Percentiles rank a stretch among this genome's conserved stretches.
phyloP scores from a whole-genome alignment of 768 basidiomycete genomes.

The Auriscalpium microsporum region DNA sequence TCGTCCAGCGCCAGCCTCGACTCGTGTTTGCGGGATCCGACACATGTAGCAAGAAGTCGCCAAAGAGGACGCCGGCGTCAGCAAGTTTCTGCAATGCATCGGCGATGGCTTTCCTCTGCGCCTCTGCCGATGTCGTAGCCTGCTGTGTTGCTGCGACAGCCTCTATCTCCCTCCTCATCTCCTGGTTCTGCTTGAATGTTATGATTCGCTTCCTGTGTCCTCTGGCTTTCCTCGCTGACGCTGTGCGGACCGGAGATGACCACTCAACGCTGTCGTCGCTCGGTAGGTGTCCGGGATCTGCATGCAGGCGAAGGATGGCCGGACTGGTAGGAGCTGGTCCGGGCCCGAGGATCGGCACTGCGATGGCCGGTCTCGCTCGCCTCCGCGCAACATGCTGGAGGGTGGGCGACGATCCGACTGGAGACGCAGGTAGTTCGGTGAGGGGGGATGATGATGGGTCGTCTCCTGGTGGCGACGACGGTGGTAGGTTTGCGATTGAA shows the following conservation, averaged over 20 bases:
- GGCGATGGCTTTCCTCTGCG: not conserved
- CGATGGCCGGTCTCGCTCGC: too few relatives aligned
- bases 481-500: too few relatives aligned
- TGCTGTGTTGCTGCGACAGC: not conserved
- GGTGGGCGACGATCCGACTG: too few relatives aligned
- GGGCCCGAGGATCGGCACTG: too few relatives aligned
- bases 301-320: too few relatives aligned
- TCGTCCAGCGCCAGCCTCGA: constrained; percentile 15
- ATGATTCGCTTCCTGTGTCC: not conserved
- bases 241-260: not conserved
- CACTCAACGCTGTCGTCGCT: not conserved
- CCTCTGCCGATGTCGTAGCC: not conserved
- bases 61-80: not conserved
- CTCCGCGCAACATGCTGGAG: too few relatives aligned
- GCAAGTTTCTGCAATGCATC: not conserved
- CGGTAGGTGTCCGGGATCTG: too few relatives aligned
- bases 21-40: constrained; percentile 19
- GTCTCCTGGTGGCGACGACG: too few relatives aligned
- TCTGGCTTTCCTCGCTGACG: not conserved
- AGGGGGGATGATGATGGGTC: too few relatives aligned
- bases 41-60: constrained; percentile 16
- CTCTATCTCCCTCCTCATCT: not conserved
- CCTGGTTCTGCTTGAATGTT: not conserved
- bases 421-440: too few relatives aligned
- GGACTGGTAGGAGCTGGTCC: too few relatives aligned